Percentiles rank a stretch among this genome's conserved stretches.
Conservation (phyloP, 371 early-diverging fungal species). For the Mucor saturninus region DNA sequence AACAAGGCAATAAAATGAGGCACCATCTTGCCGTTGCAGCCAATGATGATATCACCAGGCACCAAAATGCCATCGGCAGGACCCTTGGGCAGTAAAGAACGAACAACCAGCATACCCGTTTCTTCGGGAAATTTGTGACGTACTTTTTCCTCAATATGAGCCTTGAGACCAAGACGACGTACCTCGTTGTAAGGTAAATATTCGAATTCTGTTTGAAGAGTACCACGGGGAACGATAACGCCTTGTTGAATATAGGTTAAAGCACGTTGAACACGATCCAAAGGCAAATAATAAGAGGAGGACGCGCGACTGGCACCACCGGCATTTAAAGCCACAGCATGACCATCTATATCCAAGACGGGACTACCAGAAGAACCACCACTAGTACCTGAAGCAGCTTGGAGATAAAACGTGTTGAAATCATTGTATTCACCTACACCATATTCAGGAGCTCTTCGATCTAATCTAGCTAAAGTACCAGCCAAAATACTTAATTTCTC, state of each 20-base stretch:
- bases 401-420: constrained; percentile 73
- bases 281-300: constrained; percentile 68
- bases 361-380: constrained; percentile 74
- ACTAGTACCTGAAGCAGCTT: constrained; percentile 72
- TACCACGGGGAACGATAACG: constrained; percentile 74
- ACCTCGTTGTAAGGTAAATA: constrained; percentile 71
- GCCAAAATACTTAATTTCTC: constrained; percentile 82
- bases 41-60: constrained; percentile 79
- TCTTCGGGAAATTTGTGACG: constrained; percentile 63
- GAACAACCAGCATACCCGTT: constrained; percentile 77
- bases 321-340: constrained; percentile 74
- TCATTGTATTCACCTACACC: constrained; percentile 70
- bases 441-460: constrained; percentile 57
- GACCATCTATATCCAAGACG: constrained; percentile 70
- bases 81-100: constrained; percentile 72
- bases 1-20: constrained; percentile 77
- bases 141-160: constrained; percentile 65
- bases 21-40: constrained; percentile 64
- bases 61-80: constrained; percentile 69
- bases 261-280: constrained; percentile 38
- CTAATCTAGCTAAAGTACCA: constrained; percentile 81
- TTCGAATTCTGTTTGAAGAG: constrained; percentile 76
- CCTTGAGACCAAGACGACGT: constrained; percentile 63
- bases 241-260: constrained; percentile 64
- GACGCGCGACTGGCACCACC: constrained; percentile 67